Conservation (phyloP, 73 alveolate species). For the Uronychia setigera region DNA sequence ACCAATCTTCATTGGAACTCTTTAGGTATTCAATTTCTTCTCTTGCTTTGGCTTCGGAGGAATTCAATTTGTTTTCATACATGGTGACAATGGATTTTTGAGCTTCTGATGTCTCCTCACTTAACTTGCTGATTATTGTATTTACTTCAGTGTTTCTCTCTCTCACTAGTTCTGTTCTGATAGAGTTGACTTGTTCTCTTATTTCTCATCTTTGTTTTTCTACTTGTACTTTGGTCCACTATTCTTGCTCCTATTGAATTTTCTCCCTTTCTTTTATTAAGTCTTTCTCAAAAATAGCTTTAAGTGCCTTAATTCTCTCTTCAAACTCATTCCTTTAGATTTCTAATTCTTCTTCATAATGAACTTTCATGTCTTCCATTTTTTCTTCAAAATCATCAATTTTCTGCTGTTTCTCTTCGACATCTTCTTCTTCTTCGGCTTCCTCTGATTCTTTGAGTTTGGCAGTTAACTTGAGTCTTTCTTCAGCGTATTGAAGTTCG, state of each 20-base stretch:
- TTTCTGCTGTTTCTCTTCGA: background rate
- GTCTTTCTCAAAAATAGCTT: background rate
- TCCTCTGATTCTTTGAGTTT: background rate
- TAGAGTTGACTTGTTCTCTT: background rate
- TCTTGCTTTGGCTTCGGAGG: background rate
- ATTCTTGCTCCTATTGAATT: background rate
- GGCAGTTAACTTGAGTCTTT: background rate
- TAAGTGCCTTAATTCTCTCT: background rate
- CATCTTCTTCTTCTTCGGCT: background rate
- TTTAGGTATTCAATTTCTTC: background rate
- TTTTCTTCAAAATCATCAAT: background rate
- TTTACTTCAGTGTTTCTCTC: background rate
- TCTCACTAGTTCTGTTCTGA: background rate
- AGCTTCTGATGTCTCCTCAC: background rate
- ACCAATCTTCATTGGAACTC: background rate
- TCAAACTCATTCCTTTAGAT: background rate
- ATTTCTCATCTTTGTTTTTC: background rate
- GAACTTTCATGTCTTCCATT: background rate
- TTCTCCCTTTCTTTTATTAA: background rate
- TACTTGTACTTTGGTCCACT: background rate
- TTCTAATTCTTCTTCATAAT: background rate
- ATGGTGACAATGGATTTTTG: background rate
- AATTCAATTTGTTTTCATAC: background rate
- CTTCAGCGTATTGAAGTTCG: background rate
- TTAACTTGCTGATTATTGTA: background rate